Conservation (phyloP, 2,329 filamentous ascomycete genomes). For the Seiridium unicorne region DNA sequence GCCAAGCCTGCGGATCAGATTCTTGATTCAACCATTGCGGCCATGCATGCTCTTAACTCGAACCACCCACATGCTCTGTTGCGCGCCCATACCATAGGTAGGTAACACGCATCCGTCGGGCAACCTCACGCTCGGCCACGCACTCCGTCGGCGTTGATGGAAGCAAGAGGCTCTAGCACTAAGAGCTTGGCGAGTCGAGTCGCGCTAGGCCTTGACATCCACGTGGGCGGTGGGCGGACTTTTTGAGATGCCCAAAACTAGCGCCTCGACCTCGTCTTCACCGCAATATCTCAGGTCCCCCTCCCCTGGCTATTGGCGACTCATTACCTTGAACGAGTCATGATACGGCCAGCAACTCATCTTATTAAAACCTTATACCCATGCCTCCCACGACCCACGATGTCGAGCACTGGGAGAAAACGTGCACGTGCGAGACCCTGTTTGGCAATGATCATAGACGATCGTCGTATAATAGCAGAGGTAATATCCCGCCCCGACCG, state of each 20-base stretch:
- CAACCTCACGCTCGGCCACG: no score
- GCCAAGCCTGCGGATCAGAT: background rate
- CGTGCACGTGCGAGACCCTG: background rate
- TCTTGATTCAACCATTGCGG: background rate
- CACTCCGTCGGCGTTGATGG: no score
- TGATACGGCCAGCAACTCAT: background rate
- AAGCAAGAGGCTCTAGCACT: no score
- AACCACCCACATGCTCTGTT: no score
- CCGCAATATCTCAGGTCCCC: background rate
- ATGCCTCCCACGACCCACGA: background rate
- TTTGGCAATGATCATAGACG: conserved; percentile 2
- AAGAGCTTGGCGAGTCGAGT: no score
- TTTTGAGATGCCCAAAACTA: no score
- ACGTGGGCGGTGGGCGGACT: no score
- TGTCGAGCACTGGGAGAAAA: background rate
- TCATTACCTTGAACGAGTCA: background rate
- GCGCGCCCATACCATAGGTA: no score
- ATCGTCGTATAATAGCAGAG: conserved; percentile 1
- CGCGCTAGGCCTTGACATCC: no score
- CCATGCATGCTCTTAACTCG: background rate
- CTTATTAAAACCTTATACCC: background rate
- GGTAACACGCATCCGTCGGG: no score
- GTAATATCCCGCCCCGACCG: conserved; percentile 6
- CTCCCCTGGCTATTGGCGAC: background rate
- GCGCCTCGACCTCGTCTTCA: background rate